These are phyloP conservation scores for Calonectria leucothoes DNA, from an alignment of 2,329 filamentous ascomycete genomes.

Conservation along the genomic window DNA sequence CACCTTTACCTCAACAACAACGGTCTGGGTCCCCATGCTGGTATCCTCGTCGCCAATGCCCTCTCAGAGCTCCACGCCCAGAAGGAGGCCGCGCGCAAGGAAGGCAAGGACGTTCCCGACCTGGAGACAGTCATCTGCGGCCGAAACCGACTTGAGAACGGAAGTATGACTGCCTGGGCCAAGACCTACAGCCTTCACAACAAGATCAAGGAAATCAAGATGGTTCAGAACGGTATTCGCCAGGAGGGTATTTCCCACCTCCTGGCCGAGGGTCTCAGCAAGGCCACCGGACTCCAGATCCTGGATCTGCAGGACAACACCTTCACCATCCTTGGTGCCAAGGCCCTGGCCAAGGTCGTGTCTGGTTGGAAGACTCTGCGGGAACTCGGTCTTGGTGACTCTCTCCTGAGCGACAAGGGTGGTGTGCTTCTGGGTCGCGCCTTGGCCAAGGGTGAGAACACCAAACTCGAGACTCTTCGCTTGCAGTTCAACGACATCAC, in stretches of 20 bases:
- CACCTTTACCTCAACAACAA: constrained; percentile 99
- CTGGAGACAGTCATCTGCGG: constrained; percentile 98
- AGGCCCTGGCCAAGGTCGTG: constrained; percentile 80
- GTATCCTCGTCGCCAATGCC: constrained; percentile 88
- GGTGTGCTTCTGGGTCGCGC: constrained; percentile 78
- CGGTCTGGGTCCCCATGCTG: constrained; percentile 91
- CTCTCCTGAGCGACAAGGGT: constrained; percentile 82
- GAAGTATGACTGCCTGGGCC: constrained; percentile 96
- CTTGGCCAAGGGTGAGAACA: constrained; percentile 80
- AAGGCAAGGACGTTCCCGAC: constrained; percentile 78
- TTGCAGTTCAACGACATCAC: constrained; percentile 97
- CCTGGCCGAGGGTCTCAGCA: constrained; percentile 80
- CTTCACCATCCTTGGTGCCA: constrained; percentile 85
- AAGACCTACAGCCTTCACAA: constrained; percentile 85
- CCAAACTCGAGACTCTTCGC: constrained; percentile 82
- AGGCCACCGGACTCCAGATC: constrained; percentile 76
- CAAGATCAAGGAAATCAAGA: constrained; percentile 87
- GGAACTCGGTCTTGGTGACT: constrained; percentile 92
- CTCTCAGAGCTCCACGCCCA: constrained; percentile 84
- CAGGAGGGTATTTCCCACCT: constrained; percentile 91
- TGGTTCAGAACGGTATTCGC: constrained; percentile 98
- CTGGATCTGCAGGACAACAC: constrained; percentile 98
- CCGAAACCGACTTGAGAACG: constrained; percentile 94
- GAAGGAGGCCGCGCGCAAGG: constrained; percentile 82
- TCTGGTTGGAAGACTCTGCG: constrained; percentile 79